These are phyloP conservation scores for Colletotrichum tropicale DNA, from an alignment of 2,329 filamentous ascomycete species.

Conservation along the genomic window DNA sequence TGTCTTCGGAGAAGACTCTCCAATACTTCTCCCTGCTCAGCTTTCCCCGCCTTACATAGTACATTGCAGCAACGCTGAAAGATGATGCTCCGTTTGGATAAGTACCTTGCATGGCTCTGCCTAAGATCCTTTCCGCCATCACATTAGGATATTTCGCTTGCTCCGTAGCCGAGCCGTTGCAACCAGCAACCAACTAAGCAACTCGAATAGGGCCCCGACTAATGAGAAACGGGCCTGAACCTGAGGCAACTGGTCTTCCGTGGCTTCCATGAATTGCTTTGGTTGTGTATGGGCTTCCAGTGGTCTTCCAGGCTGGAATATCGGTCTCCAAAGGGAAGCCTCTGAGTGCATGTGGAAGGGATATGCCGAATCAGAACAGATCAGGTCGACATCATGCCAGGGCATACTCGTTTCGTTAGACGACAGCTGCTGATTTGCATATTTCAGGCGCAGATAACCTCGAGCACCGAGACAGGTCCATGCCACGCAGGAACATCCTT, in stretches of 20 bases:
- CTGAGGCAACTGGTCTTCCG: not conserved
- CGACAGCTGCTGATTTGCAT: conserved; percentile 1
- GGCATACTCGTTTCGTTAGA: not conserved
- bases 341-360: not conserved
- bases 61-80: not conserved
- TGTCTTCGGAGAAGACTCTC: not conserved
- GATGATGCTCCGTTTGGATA: conserved; percentile 1
- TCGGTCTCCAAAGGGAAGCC: not conserved
- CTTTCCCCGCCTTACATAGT: not conserved
- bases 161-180: conserved; percentile 4
- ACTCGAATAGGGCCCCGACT: not conserved
- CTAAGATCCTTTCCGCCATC: not conserved
- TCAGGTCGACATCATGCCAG: not conserved
- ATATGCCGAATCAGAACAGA: not conserved
- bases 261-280: not conserved
- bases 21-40: not conserved
- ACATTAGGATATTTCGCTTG: conserved; percentile 16
- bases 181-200: conserved; percentile 10
- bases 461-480: not conserved
- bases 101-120: conserved; percentile 11
- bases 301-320: not conserved
- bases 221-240: not conserved
- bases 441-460: not conserved
- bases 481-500: conserved; percentile 13
- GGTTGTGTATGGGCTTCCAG: not conserved